Evolutionary conservation across 495 filamentous ascomycete genomes (phyloP).

Genomic region (Pyrenopolyporus hunteri): DNA sequence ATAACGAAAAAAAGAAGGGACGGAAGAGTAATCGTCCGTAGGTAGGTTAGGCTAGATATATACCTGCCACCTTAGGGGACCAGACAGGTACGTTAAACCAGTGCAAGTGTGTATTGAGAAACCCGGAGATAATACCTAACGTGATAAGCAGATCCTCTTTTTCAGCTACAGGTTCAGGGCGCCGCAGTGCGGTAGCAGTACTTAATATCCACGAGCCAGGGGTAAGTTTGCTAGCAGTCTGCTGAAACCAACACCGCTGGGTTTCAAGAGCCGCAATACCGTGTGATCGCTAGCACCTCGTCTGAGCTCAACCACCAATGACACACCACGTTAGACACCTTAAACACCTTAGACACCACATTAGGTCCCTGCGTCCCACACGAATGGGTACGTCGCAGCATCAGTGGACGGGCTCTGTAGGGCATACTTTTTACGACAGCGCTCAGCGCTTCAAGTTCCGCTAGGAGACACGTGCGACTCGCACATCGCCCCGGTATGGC

Average conservation of each 20-base stretch:
- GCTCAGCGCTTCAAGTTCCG: too few relatives aligned
- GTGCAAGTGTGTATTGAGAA: background rate
- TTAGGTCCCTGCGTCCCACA: too few relatives aligned
- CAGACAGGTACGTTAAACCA: too few relatives aligned
- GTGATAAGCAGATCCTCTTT: background rate
- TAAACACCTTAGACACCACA: background rate
- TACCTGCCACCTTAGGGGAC: too few relatives aligned
- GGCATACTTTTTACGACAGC: too few relatives aligned
- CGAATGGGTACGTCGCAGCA: too few relatives aligned
- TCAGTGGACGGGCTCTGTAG: too few relatives aligned
- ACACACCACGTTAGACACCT: constrained; percentile 6
- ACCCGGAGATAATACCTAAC: background rate
- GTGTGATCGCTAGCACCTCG: constrained; percentile 30
- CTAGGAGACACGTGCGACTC: too few relatives aligned
- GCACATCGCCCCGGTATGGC: too few relatives aligned
- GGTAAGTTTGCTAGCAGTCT: constrained; percentile 6
- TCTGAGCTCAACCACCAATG: constrained; percentile 18
- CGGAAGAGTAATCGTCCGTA: background rate
- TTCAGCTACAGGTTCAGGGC: background rate
- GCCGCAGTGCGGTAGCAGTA: background rate
- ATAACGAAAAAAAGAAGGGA: background rate
- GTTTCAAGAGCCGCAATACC: constrained; percentile 33
- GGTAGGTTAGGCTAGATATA: background rate
- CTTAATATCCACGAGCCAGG: constrained; percentile 18
- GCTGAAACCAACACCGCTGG: constrained; percentile 30